A percentile compares a stretch with the other conserved stretches of the same genome.
Evolutionary conservation across 306 rosid genomes (phyloP).

Genomic region (Medicago arabica): DNA sequence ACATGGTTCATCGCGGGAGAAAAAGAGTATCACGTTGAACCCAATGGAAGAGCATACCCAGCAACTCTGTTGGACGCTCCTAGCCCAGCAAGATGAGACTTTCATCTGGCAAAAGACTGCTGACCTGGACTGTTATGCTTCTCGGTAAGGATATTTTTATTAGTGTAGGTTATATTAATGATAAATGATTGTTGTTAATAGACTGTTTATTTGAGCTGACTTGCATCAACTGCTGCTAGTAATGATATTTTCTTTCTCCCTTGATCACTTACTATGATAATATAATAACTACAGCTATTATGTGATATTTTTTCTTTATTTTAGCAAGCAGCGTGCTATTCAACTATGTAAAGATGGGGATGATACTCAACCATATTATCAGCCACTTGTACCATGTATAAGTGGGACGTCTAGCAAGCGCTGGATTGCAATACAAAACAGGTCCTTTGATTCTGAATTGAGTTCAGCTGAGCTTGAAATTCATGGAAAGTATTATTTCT

Average conservation of each 20-base stretch:
- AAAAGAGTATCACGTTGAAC: constrained; percentile 57
- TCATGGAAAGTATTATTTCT: constrained; percentile 82
- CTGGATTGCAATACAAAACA: constrained; percentile 89
- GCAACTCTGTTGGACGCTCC: constrained; percentile 87
- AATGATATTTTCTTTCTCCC: constrained; percentile 41
- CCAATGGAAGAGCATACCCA: constrained; percentile 74
- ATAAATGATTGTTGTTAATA: constrained; percentile 20
- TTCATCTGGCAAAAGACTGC: constrained; percentile 92
- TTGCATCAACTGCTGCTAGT: constrained; percentile 27
- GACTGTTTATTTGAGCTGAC: constrained; percentile 34
- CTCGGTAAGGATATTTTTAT: constrained; percentile 68
- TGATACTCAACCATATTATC: constrained; percentile 68
- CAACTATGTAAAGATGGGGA: constrained; percentile 76
- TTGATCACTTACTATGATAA: constrained; percentile 36
- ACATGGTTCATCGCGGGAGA: constrained; percentile 66
- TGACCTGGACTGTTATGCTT: constrained; percentile 70
- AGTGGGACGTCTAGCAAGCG: constrained; percentile 83
- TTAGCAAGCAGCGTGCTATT: constrained; percentile 65
- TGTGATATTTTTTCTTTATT: constrained; percentile 42
- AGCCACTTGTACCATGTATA: constrained; percentile 81
- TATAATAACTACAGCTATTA: constrained; percentile 27
- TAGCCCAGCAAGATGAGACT: constrained; percentile 92
- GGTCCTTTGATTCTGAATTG: constrained; percentile 67
- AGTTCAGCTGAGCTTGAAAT: constrained; percentile 74
- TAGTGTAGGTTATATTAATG: constrained; percentile 10